Base-by-base conservation (phyloP, 2,329 filamentous ascomycete genomes). In the Aureobasidium sp. region DNA sequence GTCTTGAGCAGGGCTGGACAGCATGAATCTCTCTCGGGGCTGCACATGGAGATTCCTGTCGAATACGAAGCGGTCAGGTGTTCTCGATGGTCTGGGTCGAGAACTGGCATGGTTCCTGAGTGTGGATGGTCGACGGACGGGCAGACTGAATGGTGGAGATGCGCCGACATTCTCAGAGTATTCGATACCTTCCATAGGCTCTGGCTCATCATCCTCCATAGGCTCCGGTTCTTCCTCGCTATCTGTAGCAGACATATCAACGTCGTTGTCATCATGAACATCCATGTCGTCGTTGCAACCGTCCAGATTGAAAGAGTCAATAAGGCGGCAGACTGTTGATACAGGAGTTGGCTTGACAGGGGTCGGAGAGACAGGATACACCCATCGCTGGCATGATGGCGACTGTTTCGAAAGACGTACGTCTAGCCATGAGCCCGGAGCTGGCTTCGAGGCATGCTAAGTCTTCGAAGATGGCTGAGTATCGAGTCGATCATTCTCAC, bases 31-130 rank as follows among this genome's bases (percentile, higher is more conserved):
- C 17, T 58, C 53, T 37, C 60, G 51, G 29, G 46, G 27, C n/a
- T 49, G 37, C 11, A 40, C n/a, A 11, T 42, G 4, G 9, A 27
- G 37, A 35, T 60, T 33, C 13, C 69, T 66, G 49, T 67, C 67
- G 33, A 81, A 76, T 46, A 87, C 78, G 67, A 86, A 87, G 29
- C 85, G 78, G 69, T 87, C 84, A 23, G 79, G 79, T 11, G 75
- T 77, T 40, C 31, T 49, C n/a, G 31, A 38, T 17, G 50, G 47
- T 15, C 38, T 37, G 17, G 19, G 37, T 3, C 29, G 17, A 6
- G 19, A 21, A 9, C 25, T 11, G 27, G 11, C 11, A n/a, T 46
- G 40, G 13, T 46, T 45, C 11, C 19, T 35, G 27, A 33, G 53
- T 25, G 27, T 6, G 23, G 40, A 35, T 27, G 60, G 8, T 65